Evolutionary conservation across 345 rosid genomes (phyloP).

Genomic region (Citrus reticulata): DNA sequence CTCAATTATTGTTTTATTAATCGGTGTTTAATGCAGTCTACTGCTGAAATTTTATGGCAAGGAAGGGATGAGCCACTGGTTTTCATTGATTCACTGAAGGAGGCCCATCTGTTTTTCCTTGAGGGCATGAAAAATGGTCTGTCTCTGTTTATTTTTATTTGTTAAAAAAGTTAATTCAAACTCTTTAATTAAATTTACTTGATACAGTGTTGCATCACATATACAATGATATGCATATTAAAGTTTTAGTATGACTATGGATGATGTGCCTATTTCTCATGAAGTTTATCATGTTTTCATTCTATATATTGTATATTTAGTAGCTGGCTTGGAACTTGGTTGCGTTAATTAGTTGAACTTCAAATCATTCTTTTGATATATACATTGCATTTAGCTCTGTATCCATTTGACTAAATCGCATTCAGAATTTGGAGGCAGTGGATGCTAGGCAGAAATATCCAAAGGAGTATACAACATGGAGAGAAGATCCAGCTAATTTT

Average conservation of each 20-base stretch:
- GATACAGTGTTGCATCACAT: background rate
- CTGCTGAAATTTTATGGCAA: constrained; percentile 58
- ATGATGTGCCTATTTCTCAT: background rate
- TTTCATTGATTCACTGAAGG: constrained; percentile 61
- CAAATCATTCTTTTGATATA: background rate
- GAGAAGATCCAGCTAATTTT: constrained; percentile 62
- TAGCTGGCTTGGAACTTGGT: background rate
- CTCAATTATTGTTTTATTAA: background rate
- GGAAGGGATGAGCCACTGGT: constrained; percentile 52
- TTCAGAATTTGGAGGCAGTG: constrained; percentile 72
- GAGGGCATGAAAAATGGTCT: constrained; percentile 78
- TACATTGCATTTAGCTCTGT: constrained; percentile 1
- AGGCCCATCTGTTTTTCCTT: constrained; percentile 56
- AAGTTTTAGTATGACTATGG: background rate
- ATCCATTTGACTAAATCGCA: constrained; percentile 28
- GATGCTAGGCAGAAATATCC: constrained; percentile 56
- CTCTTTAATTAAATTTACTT: background rate
- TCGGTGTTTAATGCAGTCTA: constrained; percentile 38
- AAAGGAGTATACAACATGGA: constrained; percentile 49
- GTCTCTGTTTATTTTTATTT: constrained; percentile 14
- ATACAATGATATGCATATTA: background rate
- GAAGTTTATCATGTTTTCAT: constrained; percentile 2
- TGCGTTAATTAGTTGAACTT: background rate
- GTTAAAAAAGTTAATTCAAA: background rate
- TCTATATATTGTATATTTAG: background rate